phyloP scores from a whole-genome alignment of 495 filamentous ascomycete genomes.

The Cudoniella acicularis region DNA sequence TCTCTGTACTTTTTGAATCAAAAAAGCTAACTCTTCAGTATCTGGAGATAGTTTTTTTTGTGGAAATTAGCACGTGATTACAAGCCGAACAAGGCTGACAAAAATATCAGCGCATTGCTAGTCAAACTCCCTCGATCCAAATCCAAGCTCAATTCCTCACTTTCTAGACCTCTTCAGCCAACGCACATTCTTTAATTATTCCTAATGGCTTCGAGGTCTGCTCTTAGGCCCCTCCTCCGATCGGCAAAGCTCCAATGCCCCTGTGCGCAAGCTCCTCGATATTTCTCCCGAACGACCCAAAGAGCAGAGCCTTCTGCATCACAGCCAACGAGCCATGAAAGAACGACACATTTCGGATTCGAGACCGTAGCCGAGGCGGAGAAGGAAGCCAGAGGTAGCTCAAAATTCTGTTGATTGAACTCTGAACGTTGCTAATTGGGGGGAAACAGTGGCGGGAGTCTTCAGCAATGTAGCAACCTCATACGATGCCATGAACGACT shows the following conservation, averaged over 20 bases:
- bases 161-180: too few species aligned
- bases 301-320: constrained; percentile 30
- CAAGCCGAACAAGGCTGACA: background rate
- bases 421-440: constrained; percentile 7
- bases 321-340: constrained; percentile 43
- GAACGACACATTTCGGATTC: constrained; percentile 92
- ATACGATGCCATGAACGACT: constrained; percentile 84
- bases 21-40: too few species aligned
- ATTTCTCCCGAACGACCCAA: constrained; percentile 9
- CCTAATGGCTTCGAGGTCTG: constrained; percentile 26
- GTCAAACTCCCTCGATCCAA: too few species aligned
- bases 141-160: too few species aligned
- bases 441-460: constrained; percentile 69
- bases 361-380: constrained; percentile 77
- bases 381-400: constrained; percentile 75
- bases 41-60: too few species aligned
- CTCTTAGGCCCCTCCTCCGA: constrained; percentile 16
- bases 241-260: constrained; percentile 18
- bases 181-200: background rate
- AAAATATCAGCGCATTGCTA: too few species aligned
- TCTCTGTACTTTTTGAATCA: too few species aligned
- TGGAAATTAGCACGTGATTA: too few species aligned
- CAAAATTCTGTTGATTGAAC: too few species aligned
- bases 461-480: constrained; percentile 94
- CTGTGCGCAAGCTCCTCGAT: constrained; percentile 20